These are phyloP conservation scores for Monosporascus sp. DNA, from an alignment of 2,329 filamentous ascomycete genomes.

Conservation along the genomic window DNA sequence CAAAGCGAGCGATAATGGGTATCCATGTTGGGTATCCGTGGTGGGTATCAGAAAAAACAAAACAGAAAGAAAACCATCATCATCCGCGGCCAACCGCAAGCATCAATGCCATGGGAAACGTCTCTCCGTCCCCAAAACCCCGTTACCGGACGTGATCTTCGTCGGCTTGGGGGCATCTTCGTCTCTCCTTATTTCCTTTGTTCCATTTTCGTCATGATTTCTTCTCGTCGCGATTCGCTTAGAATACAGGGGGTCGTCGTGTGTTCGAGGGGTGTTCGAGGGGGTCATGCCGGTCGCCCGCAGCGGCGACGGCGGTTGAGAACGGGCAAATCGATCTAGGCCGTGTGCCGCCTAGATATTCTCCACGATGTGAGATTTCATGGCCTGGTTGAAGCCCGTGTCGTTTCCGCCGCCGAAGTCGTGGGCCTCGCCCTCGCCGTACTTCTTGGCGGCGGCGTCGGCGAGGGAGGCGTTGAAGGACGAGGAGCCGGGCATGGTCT, in stretches of 20 bases:
- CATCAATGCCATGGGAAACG: no score
- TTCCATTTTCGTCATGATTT: neutral
- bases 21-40: slow-evolving; percentile 21
- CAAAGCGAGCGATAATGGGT: slow-evolving; percentile 24
- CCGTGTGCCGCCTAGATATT: slow-evolving; percentile 59
- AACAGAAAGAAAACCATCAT: slow-evolving; percentile 1
- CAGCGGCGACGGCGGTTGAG: no score
- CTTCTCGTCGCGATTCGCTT: neutral
- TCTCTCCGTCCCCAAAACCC: neutral
- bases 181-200: neutral
- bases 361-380: slow-evolving; percentile 79
- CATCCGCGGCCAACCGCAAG: neutral
- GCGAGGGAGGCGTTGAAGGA: slow-evolving; percentile 41
- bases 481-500: slow-evolving; percentile 47
- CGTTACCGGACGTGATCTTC: neutral
- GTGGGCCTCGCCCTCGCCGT: slow-evolving; percentile 37
- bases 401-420: slow-evolving; percentile 51
- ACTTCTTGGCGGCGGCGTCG: slow-evolving; percentile 24
- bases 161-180: neutral
- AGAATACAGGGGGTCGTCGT: neutral
- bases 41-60: slow-evolving; percentile 17
- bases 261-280: neutral
- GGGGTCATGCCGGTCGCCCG: neutral
- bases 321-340: no score
- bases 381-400: slow-evolving; percentile 67